phyloP scores from a whole-genome alignment of 257 asterid species.

The Solanum appendiculatum region DNA sequence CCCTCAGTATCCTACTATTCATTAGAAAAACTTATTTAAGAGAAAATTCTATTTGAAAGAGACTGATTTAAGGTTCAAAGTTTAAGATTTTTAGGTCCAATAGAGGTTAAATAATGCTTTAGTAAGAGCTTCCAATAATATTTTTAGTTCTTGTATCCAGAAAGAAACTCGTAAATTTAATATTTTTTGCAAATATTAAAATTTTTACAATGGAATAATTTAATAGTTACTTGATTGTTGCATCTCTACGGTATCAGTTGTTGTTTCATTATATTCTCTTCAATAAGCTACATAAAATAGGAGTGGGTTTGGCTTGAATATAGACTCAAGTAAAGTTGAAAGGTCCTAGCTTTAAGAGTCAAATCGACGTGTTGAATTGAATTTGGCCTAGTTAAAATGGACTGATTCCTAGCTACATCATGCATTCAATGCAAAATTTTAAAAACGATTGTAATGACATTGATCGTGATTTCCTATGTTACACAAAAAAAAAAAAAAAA shows the following conservation, averaged over 20 bases:
- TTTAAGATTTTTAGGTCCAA: not conserved
- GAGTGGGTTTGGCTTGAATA: no score
- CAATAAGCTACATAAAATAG: no score
- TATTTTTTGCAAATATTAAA: not conserved
- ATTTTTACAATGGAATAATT: not conserved
- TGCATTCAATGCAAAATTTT: not conserved
- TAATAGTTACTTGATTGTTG: not conserved
- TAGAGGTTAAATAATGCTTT: not conserved
- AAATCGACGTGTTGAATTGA: no score
- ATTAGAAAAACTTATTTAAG: not conserved
- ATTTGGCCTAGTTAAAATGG: accelerated
- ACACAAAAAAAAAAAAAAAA: no score
- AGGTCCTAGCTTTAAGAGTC: accelerated
- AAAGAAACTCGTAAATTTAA: not conserved
- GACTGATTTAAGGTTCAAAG: not conserved
- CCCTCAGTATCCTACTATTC: not conserved
- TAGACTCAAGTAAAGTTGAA: not conserved
- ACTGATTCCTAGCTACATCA: not conserved
- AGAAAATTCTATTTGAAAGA: not conserved
- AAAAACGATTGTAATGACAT: no score
- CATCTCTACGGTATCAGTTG: not conserved
- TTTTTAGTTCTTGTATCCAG: not conserved
- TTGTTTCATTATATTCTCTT: no score
- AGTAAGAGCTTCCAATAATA: not conserved
- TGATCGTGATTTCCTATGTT: not conserved